Evolutionary conservation across 2,329 filamentous ascomycete species (phyloP).

Genomic region (Aspergillus versicolor): DNA sequence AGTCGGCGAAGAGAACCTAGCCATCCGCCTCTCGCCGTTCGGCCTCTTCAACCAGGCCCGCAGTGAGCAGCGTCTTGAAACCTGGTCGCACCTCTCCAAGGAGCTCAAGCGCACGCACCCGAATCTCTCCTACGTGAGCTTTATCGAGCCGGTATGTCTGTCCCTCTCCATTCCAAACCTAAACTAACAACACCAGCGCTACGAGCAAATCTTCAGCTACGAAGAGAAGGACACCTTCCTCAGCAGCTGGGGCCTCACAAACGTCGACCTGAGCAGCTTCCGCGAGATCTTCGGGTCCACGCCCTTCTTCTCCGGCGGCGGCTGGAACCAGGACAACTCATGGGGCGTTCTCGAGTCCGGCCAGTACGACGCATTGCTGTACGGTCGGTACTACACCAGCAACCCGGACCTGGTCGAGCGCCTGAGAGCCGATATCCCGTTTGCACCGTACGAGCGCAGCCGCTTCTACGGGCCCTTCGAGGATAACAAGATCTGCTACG

Average conservation of each 20-base stretch:
- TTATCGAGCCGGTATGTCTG: slow-evolving; percentile 50
- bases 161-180: not conserved
- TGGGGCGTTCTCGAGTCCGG: slow-evolving; percentile 51
- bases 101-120: slow-evolving; percentile 50
- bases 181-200: slow-evolving; percentile 32
- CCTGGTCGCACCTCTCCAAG: slow-evolving; percentile 52
- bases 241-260: slow-evolving; percentile 46
- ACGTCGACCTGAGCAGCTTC: slow-evolving; percentile 49
- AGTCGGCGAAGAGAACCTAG: slow-evolving; percentile 48
- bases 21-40: slow-evolving; percentile 50
- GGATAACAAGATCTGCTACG: slow-evolving; percentile 31
- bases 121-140: slow-evolving; percentile 53
- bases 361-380: slow-evolving; percentile 49
- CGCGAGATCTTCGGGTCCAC: slow-evolving; percentile 53
- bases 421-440: slow-evolving; percentile 40
- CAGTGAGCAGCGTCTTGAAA: slow-evolving; percentile 53
- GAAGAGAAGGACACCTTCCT: slow-evolving; percentile 53
- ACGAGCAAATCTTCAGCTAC: slow-evolving; percentile 53
- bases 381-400: slow-evolving; percentile 50
- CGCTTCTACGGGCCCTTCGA: slow-evolving; percentile 47
- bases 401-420: slow-evolving; percentile 51
- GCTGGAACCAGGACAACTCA: slow-evolving; percentile 53
- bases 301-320: slow-evolving; percentile 58
- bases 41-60: slow-evolving; percentile 54
- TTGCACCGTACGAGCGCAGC: slow-evolving; percentile 45